These are phyloP conservation scores for Knoxdaviesia proteae DNA, from an alignment of 2,329 filamentous ascomycete genomes.

Conservation along the genomic window DNA sequence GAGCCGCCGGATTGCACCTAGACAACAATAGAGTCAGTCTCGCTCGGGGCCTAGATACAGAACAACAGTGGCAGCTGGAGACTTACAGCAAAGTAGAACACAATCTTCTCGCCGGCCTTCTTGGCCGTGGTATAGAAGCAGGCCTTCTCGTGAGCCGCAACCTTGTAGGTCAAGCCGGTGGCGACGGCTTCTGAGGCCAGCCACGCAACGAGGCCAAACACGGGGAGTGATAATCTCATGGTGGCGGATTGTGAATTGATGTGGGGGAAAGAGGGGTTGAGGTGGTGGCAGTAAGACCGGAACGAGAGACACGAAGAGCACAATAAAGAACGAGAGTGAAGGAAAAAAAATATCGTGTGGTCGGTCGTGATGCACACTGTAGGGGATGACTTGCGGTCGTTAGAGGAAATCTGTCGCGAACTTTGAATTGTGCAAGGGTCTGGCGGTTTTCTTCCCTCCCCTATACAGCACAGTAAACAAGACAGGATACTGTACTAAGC, in stretches of 20 bases:
- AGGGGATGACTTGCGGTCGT: too few species aligned
- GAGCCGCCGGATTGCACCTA: constrained; percentile 96
- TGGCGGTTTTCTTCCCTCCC: too few species aligned
- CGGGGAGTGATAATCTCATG: constrained; percentile 46
- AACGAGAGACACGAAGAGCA: neutral
- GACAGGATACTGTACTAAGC: too few species aligned
- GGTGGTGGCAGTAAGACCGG: neutral
- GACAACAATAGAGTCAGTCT: neutral
- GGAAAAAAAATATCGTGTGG: too few species aligned
- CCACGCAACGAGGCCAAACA: constrained; percentile 50
- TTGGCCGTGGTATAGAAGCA: constrained; percentile 81
- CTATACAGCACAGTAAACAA: too few species aligned
- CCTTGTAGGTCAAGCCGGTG: constrained; percentile 85
- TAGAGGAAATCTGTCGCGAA: too few species aligned
- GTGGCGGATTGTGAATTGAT: constrained; percentile 8
- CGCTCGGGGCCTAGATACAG: neutral
- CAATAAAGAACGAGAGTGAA: neutral
- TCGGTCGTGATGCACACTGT: too few species aligned
- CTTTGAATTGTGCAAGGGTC: too few species aligned
- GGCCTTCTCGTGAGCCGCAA: constrained; percentile 76
- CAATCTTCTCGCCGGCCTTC: constrained; percentile 66
- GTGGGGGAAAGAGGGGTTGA: neutral
- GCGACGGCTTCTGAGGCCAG: constrained; percentile 52
- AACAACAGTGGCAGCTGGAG: neutral
- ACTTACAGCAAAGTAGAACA: constrained; percentile 94